Base-by-base conservation (phyloP, 2,329 filamentous ascomycete species). In the Tetracladium maxilliforme region DNA sequence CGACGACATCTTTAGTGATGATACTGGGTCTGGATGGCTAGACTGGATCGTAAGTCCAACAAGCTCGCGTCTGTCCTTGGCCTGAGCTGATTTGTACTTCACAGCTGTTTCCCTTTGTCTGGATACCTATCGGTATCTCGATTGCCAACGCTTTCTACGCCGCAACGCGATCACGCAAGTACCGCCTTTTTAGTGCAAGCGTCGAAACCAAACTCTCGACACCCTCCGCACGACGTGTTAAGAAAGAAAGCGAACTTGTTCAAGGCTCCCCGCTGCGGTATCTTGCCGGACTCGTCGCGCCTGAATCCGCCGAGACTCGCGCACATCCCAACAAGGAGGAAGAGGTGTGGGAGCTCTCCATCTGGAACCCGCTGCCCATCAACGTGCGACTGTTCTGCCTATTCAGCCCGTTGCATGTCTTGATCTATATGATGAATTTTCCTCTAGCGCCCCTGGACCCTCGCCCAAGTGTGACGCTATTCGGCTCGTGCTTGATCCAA, bases 331-430 rank as follows among this genome's bases (percentile, higher is more conserved):
- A 90, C 44, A 70, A 74, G 29, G 66, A 68, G 14, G 68, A 76
- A 8, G 86, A 98, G 48, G 90, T 98, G 7, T 98, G 90, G 90
- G 86, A 98, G 50, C 54, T 98, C 24, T 69, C 77, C 3, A 65
- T 95, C 6, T 98, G 90, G 90, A 86, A 95, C 45, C 90, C 92
- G 17, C 66, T 87, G 23, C 83, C 86, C 3, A 64, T 92, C 18
- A 83, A 73, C 22, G 54, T 95, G 26, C 71, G 75, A 19, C 57
- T 95, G 4, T 84, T 94, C 44, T 90, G 82, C 39, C 59, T 90
- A 20, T 95, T 98, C 56, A 92, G 86, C 40, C 90, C 90, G 0
- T 80, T 83, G 0, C 92, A 98, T 51, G 68, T 92, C n/a, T 55
- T 93, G 23, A 66, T 94, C 15, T 93, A 98, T 53, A 77, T 76